Base-by-base conservation (phyloP, 2,329 filamentous ascomycete genomes). In the Epichloe elymi region DNA sequence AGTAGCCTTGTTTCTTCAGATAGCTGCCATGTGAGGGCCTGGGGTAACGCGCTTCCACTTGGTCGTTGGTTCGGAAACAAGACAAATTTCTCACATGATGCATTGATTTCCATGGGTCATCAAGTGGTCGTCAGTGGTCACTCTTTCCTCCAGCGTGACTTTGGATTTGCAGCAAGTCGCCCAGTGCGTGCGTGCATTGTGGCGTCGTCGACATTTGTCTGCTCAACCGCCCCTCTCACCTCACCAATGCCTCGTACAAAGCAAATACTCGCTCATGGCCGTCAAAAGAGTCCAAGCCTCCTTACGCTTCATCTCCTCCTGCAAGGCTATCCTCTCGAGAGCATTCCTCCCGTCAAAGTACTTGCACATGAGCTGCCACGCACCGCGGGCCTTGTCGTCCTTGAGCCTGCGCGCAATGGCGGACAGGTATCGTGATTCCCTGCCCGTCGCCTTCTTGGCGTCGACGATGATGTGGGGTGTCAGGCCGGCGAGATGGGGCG, bases 301-400 rank as follows among this genome's bases (percentile, higher is more conserved):
- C 68, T 91, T 94, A 51, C 88, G 75, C 71, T 93, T 95, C 70
- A 94, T 77, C 5, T 86, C 86, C 68, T 96, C 88, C 51, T 85
- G 78, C n/a, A 93, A 71, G 1, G 86, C 80, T 57, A 98, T 85
- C 59, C 90, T 83, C 69, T 98, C 93, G 53, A 97, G 73, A 2
- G 90, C 84, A 61, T 85, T 83, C 51, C 76, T 78, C 1, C 93
- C 93, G 64, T 97, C 90, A 59, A 97, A 88, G 66, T 96, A 93
- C 65, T 86, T 88, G 60, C 83, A 77, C 59, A 95, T 81, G 43
- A 76, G 72, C 2, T 80, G 78, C 85, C 89, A 95, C 46, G 79
- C 76, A 51, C 80, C 76, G 41, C 79, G 74, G 14, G 86, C 66
- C 53, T 81, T 78, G 15, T 72, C 70, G 55, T 82, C 74, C 52